Evolutionary conservation across 768 basidiomycete species (phyloP).

Genomic region (Candolleomyces aberdarensis): DNA sequence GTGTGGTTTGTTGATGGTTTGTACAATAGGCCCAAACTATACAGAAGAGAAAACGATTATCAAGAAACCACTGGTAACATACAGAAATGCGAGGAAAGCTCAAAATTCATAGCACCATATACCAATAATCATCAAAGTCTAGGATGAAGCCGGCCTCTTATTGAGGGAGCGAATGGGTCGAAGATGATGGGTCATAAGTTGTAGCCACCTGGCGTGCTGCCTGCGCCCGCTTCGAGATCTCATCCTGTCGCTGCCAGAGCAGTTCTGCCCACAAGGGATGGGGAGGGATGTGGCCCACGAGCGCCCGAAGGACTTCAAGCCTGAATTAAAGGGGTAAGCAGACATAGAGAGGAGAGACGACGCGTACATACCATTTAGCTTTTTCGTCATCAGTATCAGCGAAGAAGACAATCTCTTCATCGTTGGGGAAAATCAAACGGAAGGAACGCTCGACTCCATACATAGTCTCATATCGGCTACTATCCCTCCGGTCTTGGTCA

Average conservation of each 20-base stretch:
- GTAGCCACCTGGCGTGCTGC: constrained; percentile 20
- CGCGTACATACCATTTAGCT: constrained; percentile 62
- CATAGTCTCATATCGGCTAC: constrained; percentile 40
- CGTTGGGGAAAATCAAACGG: constrained; percentile 72
- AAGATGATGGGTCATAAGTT: constrained; percentile 14
- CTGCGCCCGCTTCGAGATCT: constrained; percentile 33
- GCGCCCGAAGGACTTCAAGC: constrained; percentile 79
- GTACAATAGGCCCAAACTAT: no score
- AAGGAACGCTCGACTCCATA: constrained; percentile 82
- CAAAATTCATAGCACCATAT: no score
- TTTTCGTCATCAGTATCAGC: constrained; percentile 92
- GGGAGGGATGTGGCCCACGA: constrained; percentile 87
- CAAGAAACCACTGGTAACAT: no score
- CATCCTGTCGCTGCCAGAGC: constrained; percentile 77
- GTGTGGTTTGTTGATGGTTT: no score
- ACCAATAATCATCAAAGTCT: no score
- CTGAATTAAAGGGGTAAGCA: constrained; percentile 34
- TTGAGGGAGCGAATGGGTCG: neutral
- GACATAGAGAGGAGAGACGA: neutral
- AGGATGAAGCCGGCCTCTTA: neutral
- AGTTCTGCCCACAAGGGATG: constrained; percentile 94
- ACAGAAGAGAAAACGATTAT: no score
- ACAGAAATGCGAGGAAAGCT: no score
- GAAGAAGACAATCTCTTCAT: constrained; percentile 84
- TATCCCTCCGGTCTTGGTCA: constrained; percentile 47